A percentile compares a stretch with the other conserved stretches of the same genome.
Evolutionary conservation across 306 rosid genomes (phyloP).

Genomic region (Cicer arietinum): DNA sequence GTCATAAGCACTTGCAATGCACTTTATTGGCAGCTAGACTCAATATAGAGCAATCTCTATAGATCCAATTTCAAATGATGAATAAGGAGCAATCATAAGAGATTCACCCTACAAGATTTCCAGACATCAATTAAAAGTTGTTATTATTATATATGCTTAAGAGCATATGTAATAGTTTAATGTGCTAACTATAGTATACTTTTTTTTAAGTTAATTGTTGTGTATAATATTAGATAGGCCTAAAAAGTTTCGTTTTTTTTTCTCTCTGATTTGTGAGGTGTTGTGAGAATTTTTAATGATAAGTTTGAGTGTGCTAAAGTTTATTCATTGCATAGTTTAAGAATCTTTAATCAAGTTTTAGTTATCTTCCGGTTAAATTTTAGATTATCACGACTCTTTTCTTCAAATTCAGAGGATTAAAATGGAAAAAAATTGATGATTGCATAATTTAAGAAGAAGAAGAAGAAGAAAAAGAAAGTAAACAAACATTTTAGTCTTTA

Average conservation of each 20-base stretch:
- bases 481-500: too few species aligned
- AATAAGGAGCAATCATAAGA: slow-evolving; percentile 23
- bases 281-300: slow-evolving; percentile 49
- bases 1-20: slow-evolving; percentile 91
- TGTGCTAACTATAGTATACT: slow-evolving; percentile 60
- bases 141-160: slow-evolving; percentile 37
- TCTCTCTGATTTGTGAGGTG: slow-evolving; percentile 53
- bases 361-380: too few species aligned
- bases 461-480: too few species aligned
- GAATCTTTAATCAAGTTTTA: too few species aligned
- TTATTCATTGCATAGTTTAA: slow-evolving; percentile 40
- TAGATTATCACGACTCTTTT: too few species aligned
- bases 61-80: slow-evolving; percentile 39
- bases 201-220: slow-evolving; percentile 42
- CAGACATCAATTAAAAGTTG: slow-evolving; percentile 22
- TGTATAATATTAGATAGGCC: slow-evolving; percentile 60
- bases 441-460: too few species aligned
- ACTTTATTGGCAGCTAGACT: slow-evolving; percentile 46
- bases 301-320: slow-evolving; percentile 50
- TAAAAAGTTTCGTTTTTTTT: not conserved
- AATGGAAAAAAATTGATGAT: too few species aligned
- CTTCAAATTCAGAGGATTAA: too few species aligned
- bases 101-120: slow-evolving; percentile 42
- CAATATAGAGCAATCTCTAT: slow-evolving; percentile 14
- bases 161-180: slow-evolving; percentile 47